These are phyloP conservation scores for Sapria himalayana DNA, from an alignment of 345 rosid species.

Conservation along the genomic window DNA sequence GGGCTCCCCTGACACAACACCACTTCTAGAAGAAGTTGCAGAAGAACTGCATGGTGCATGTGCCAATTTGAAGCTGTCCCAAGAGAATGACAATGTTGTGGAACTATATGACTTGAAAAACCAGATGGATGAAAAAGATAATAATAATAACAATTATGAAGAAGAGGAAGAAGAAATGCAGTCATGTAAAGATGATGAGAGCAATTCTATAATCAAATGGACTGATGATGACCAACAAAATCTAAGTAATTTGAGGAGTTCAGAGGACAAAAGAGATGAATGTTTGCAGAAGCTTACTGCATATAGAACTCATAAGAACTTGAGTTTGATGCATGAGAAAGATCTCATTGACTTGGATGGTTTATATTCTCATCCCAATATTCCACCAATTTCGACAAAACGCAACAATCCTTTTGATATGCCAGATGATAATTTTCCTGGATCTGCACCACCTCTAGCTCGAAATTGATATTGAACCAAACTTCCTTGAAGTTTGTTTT, in stretches of 20 bases:
- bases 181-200: slow-evolving; percentile 42
- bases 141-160: slow-evolving; percentile 24
- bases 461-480: too few relatives aligned
- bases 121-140: slow-evolving; percentile 30
- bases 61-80: slow-evolving; percentile 20
- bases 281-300: slow-evolving; percentile 88
- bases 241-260: slow-evolving; percentile 83
- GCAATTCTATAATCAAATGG: slow-evolving; percentile 77
- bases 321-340: slow-evolving; percentile 41
- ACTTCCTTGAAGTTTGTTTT: too few relatives aligned
- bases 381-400: slow-evolving; percentile 48
- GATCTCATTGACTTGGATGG: slow-evolving; percentile 76
- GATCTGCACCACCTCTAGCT: slow-evolving; percentile 98
- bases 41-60: too few relatives aligned
- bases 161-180: slow-evolving; percentile 20
- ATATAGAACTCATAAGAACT: slow-evolving; percentile 60
- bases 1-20: too few relatives aligned
- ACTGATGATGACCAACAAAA: slow-evolving; percentile 83
- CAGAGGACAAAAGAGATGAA: slow-evolving; percentile 79
- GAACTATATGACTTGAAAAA: slow-evolving; percentile 38
- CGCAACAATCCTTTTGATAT: slow-evolving; percentile 78
- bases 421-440: slow-evolving; percentile 64
- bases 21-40: too few relatives aligned
- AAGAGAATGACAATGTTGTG: slow-evolving; percentile 24
- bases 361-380: slow-evolving; percentile 34